phyloP scores from a whole-genome alignment of 208 protist genomes.

The Leishmania amazonensis region DNA sequence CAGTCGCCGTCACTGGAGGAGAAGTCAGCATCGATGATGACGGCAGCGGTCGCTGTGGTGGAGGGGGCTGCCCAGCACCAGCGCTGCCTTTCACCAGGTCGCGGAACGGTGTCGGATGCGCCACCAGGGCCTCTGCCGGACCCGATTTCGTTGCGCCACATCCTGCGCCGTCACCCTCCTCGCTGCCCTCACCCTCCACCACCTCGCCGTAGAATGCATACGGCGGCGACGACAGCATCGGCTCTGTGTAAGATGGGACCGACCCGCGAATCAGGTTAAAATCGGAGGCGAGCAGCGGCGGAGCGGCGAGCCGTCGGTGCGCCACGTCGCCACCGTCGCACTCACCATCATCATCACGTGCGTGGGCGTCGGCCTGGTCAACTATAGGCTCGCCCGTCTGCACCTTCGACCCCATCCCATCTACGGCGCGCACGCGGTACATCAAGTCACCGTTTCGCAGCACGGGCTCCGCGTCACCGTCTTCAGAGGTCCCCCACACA shows the following conservation, averaged over 20 bases:
- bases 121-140: not conserved
- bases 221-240: constrained; percentile 12
- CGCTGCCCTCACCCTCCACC: not conserved
- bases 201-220: not conserved
- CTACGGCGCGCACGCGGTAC: not conserved
- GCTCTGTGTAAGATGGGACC: constrained; percentile 37
- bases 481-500: constrained; percentile 5
- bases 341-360: not conserved
- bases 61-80: not conserved
- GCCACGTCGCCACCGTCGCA: not conserved
- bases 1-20: not conserved
- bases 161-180: not conserved
- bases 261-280: constrained; percentile 50
- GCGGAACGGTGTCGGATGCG: constrained; percentile 36
- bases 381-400: constrained; percentile 4
- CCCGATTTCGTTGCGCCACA: not conserved
- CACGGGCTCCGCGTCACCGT: not conserved
- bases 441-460: not conserved
- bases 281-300: constrained; percentile 19
- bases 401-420: constrained; percentile 17
- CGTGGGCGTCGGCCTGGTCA: not conserved
- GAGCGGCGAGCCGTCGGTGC: not conserved
- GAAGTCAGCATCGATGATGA: not conserved
- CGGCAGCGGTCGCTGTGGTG: not conserved
- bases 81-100: constrained; percentile 4